Evolutionary conservation across 768 basidiomycete genomes (phyloP).

Genomic region (Phaffia australis): DNA sequence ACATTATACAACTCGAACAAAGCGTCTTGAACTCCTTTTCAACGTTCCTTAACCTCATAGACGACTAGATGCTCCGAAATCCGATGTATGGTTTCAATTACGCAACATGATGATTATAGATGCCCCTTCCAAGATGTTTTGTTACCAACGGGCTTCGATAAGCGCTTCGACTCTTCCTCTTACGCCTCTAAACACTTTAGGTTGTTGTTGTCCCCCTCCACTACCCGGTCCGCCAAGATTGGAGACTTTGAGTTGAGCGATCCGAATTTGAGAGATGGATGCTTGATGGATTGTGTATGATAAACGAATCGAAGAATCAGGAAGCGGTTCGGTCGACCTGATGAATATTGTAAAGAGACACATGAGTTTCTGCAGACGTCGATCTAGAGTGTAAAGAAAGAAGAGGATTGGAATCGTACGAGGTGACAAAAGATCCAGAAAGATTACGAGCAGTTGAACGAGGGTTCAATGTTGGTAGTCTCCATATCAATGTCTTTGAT

Average conservation of each 20-base stretch:
- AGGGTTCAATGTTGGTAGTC: not conserved
- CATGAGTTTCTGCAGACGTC: not conserved
- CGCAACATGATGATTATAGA: too few relatives aligned
- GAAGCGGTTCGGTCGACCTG: constrained; percentile 3
- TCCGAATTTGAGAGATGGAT: constrained; percentile 21
- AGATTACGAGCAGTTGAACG: not conserved
- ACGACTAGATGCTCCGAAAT: too few relatives aligned
- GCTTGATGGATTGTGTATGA: constrained; percentile 24
- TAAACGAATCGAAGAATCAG: not conserved
- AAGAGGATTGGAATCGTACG: not conserved
- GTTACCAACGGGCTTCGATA: too few relatives aligned
- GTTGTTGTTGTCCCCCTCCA: not conserved
- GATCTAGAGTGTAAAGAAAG: not conserved
- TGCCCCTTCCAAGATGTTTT: too few relatives aligned
- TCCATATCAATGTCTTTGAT: not conserved
- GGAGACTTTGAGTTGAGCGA: constrained; percentile 16
- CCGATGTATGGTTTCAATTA: too few relatives aligned
- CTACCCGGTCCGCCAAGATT: constrained; percentile 3
- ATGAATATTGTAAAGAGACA: not conserved
- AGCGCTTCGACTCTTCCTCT: constrained; percentile 16
- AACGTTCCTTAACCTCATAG: too few relatives aligned
- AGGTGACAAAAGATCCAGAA: constrained; percentile 7
- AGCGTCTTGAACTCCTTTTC: too few relatives aligned
- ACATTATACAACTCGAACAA: too few relatives aligned
- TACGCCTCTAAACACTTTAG: constrained; percentile 23